Base-by-base conservation (phyloP, 345 rosid species). In the Eucalyptus leucophloia region DNA sequence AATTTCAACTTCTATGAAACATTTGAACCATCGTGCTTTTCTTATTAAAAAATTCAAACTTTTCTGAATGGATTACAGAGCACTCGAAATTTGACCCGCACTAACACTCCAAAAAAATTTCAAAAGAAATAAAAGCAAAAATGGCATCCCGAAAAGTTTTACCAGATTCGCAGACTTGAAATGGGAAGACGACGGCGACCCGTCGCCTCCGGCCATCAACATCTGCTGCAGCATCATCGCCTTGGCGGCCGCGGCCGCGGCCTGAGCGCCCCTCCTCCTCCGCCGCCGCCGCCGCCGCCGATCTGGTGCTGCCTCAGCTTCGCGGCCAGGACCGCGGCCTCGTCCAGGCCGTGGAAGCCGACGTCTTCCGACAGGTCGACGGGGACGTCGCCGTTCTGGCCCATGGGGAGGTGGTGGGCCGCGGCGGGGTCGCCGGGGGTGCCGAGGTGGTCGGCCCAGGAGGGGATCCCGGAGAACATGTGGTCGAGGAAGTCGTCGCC, bases 401-500 rank as follows among this genome's bases (percentile, higher is more conserved):
- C 95, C 95, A 94, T 4, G 98, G 89, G 83, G 91, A 93, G 42
- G 67, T 49, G 34, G 40, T 49, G 34, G 24, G 18, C 87, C 72
- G 72, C 69, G n/a, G 77, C 81, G 81, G 45, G 82, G 82, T 37
- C 82, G 42, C 42, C 81, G 4, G 24, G 12, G 40, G 12, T 37
- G 81, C 81, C 81, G 81, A 69, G 81, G 13, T 69, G 81, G 81
- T 69, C 81, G 83, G 83, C 83, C 83, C 83, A 77, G 28, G 97
- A 92, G 88, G 98, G 96, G 50, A 95, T 91, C 86, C 95, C 77
- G 19, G 99, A 95, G 85, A 97, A 95, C 95, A 98, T 95, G 89
- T 96, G 98, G 49, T 95, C 97, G 26, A 96, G 95, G 90, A 97
- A 96, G 86, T 94, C 97, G 89, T 96, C 93, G 90, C 93, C 95